phyloP scores from a whole-genome alignment of 2,329 filamentous ascomycete species.

The Periconia macrospinosa region DNA sequence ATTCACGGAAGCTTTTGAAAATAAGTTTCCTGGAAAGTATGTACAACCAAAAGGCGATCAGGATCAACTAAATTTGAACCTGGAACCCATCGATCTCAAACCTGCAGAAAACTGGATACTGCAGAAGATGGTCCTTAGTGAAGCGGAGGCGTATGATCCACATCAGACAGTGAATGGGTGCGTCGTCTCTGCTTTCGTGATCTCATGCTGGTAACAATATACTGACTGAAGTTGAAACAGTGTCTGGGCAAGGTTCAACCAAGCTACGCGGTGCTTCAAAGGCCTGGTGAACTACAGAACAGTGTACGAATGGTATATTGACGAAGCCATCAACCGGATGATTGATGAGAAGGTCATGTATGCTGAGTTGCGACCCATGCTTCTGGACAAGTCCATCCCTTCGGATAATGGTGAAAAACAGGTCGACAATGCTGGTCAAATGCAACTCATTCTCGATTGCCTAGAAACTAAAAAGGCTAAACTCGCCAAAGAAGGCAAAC shows the following conservation, averaged over 20 bases:
- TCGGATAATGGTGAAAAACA: slow-evolving; percentile 56
- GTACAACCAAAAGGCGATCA: background rate
- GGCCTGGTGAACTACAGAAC: slow-evolving; percentile 69
- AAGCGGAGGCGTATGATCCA: slow-evolving; percentile 60
- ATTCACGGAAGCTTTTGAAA: slow-evolving; percentile 46
- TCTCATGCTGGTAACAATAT: no score
- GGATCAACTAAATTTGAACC: slow-evolving; percentile 9
- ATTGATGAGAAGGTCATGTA: slow-evolving; percentile 69
- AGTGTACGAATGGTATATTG: slow-evolving; percentile 65
- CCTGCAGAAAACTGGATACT: slow-evolving; percentile 58
- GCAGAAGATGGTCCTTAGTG: slow-evolving; percentile 64
- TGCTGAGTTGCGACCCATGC: slow-evolving; percentile 70
- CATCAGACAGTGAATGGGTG: slow-evolving; percentile 58
- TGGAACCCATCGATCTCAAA: slow-evolving; percentile 11
- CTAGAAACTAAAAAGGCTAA: slow-evolving; percentile 52
- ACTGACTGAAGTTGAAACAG: slow-evolving; percentile 28
- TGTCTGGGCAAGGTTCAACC: slow-evolving; percentile 66
- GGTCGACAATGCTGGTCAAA: slow-evolving; percentile 61
- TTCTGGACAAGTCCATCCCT: slow-evolving; percentile 67
- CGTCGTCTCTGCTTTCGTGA: slow-evolving; percentile 22
- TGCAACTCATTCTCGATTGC: slow-evolving; percentile 52
- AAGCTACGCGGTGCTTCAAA: slow-evolving; percentile 71
- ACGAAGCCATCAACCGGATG: slow-evolving; percentile 62
- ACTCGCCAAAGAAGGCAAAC: slow-evolving; percentile 39
- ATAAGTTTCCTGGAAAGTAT: slow-evolving; percentile 26